These are phyloP conservation scores for Tetrapisispora iriomotensis DNA, from an alignment of 805 yeast species.

Conservation along the genomic window DNA sequence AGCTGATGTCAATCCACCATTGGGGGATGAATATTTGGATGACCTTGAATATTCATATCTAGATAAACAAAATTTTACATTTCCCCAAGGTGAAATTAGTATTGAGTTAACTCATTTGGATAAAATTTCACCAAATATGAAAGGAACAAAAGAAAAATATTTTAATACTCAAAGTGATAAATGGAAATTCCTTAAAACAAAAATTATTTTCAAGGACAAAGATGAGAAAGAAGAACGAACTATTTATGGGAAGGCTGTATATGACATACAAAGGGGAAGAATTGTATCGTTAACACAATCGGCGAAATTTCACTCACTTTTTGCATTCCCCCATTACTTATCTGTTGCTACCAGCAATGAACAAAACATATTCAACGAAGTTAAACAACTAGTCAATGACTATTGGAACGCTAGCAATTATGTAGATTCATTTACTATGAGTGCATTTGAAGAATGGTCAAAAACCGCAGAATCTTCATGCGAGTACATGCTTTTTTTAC, in stretches of 20 bases:
- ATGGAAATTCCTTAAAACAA: constrained; percentile 32
- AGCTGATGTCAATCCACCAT: constrained; percentile 19
- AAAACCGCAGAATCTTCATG: constrained; percentile 39
- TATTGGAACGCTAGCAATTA: constrained; percentile 36
- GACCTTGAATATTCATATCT: constrained; percentile 5
- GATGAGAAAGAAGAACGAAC: constrained; percentile 41
- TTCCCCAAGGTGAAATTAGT: constrained; percentile 18
- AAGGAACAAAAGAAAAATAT: constrained; percentile 9
- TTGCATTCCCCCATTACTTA: constrained; percentile 48
- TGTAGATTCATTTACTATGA: constrained; percentile 41
- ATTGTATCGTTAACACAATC: constrained; percentile 48
- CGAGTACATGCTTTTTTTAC: constrained; percentile 63
- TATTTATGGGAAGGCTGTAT: constrained; percentile 48
- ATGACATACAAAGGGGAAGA: constrained; percentile 58
- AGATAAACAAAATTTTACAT: constrained; percentile 24
- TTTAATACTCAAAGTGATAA: constrained; percentile 31
- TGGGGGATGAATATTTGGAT: constrained; percentile 19
- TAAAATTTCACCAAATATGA: constrained; percentile 11
- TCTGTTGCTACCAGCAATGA: constrained; percentile 32
- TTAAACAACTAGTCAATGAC: constrained; percentile 37
- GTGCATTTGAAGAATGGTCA: constrained; percentile 17
- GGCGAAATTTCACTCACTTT: constrained; percentile 54
- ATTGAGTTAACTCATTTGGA: constrained; percentile 18
- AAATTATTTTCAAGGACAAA: constrained; percentile 32
- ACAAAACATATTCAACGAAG: constrained; percentile 32